Percentiles rank a stretch among this genome's conserved stretches.
phyloP scores from a whole-genome alignment of 2,329 filamentous ascomycete species.

The Pseudogymnoascus sp. region DNA sequence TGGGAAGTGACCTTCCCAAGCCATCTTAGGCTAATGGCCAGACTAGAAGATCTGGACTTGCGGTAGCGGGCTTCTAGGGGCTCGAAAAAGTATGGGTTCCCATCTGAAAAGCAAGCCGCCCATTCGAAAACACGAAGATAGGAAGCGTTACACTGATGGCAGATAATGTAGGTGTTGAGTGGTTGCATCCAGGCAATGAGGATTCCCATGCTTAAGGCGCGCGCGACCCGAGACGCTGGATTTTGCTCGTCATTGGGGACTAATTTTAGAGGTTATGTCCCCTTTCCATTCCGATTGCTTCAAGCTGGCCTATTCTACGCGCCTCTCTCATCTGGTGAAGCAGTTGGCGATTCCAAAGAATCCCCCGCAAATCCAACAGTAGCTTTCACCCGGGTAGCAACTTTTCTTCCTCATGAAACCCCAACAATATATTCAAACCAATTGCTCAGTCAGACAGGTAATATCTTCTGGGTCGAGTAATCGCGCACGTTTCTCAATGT shows the following conservation, averaged over 20 bases:
- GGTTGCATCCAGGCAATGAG: background rate
- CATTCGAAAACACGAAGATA: background rate
- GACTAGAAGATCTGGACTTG: constrained; percentile 9
- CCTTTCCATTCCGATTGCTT: too few species aligned
- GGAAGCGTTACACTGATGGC: background rate
- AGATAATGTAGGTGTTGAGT: background rate
- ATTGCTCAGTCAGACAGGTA: background rate
- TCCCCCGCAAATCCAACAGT: background rate
- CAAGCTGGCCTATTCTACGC: background rate
- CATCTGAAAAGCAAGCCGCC: background rate
- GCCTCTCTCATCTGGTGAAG: background rate
- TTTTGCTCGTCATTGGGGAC: background rate
- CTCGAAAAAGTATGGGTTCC: background rate
- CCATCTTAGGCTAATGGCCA: background rate
- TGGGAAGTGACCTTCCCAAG: constrained; percentile 6
- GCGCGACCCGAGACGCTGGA: constrained; percentile 9
- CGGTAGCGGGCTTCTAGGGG: constrained; percentile 1
- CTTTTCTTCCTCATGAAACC: background rate
- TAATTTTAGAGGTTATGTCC: background rate
- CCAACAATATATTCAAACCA: constrained; percentile 1
- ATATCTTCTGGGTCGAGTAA: background rate
- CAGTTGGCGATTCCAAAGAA: background rate
- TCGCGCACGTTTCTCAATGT: background rate
- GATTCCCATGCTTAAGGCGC: constrained; percentile 1
- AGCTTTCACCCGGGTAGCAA: background rate